Evolutionary conservation across 169 alveolate genomes (phyloP), one percentile per base, ranked within the genome.

Genomic region (Amoebophrya sp.): DNA sequence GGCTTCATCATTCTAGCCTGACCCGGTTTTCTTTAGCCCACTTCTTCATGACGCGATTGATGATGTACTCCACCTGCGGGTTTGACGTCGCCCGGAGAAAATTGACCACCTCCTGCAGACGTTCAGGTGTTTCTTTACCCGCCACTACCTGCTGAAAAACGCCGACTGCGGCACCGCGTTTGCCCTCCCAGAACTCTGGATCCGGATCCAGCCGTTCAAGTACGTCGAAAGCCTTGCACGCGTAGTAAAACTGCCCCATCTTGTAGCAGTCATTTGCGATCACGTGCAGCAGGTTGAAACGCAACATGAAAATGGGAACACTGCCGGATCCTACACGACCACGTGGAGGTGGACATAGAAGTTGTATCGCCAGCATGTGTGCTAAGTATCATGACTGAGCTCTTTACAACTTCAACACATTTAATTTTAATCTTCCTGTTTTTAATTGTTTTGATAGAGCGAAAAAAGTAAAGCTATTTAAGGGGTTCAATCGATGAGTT

Each of bases 261-360:
- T 95, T 94, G 95, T 96, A 96, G 92, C 97, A 95, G 90, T 96
- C 98, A 93, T 96, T 96, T 38, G 98, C 98, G 89, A 96, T 96
- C 41, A 96, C 83, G 34, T 95, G 91, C 90, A 96, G 93, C 23
- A 96, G 94, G 76, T 93, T 91, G 89, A 96, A 94, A 3, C 96
- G n/a, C n/a, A n/a, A n/a, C n/a, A n/a, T n/a, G n/a, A n/a, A n/a
- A n/a, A n/a, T n/a, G n/a, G n/a, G n/a, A n/a, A n/a, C n/a, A n/a
- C n/a, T n/a, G n/a, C n/a, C n/a, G n/a, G n/a, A n/a, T n/a, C n/a
- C n/a, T n/a, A n/a, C n/a, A n/a, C n/a, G n/a, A n/a, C n/a, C n/a
- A n/a, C n/a, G n/a, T n/a, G n/a, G n/a, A n/a, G n/a, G n/a, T n/a
- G n/a, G n/a, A n/a, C n/a, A n/a, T n/a, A n/a, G n/a, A n/a, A n/a